A percentile compares a stretch with the other conserved stretches of the same genome.
Evolutionary conservation across 306 rosid species (phyloP).

Genomic region (Elaeagnus macrophylla): DNA sequence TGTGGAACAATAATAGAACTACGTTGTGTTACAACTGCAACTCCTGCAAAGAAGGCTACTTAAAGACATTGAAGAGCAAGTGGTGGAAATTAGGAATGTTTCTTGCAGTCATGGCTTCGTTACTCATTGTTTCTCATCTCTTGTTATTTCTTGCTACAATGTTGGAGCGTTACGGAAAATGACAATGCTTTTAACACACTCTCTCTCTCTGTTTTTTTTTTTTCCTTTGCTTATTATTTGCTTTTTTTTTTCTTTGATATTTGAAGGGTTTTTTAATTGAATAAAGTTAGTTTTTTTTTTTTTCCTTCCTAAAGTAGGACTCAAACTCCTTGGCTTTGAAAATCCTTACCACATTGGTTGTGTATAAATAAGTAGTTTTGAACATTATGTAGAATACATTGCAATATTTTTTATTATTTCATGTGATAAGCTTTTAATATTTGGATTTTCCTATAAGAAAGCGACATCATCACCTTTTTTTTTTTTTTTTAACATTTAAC

Average conservation of each 20-base stretch:
- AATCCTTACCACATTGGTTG: too few relatives aligned
- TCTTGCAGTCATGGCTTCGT: slow-evolving; percentile 10
- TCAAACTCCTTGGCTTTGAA: too few relatives aligned
- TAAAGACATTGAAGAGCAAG: slow-evolving; percentile 8
- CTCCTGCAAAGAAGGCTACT: slow-evolving; percentile 24
- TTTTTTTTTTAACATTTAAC: too few relatives aligned
- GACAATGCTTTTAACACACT: background rate
- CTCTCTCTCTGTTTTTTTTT: background rate
- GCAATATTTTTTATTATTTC: too few relatives aligned
- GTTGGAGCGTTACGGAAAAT: slow-evolving; percentile 6
- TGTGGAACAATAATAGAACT: slow-evolving; percentile 15
- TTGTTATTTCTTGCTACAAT: slow-evolving; percentile 18
- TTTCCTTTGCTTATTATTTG: background rate
- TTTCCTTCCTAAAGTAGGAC: too few relatives aligned
- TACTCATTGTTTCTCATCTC: slow-evolving; percentile 21
- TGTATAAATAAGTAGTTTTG: too few relatives aligned
- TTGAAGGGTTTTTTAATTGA: too few relatives aligned
- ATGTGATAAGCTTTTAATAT: too few relatives aligned
- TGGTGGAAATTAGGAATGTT: slow-evolving; percentile 26
- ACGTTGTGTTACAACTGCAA: slow-evolving; percentile 21
- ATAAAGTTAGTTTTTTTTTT: too few relatives aligned
- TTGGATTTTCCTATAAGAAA: too few relatives aligned
- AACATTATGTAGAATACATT: too few relatives aligned
- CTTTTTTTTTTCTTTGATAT: background rate
- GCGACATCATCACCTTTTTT: too few relatives aligned